Evolutionary conservation across 805 yeast genomes (phyloP), one percentile per base, ranked within the genome.

Genomic region (Wickerhamiella lipophila): DNA sequence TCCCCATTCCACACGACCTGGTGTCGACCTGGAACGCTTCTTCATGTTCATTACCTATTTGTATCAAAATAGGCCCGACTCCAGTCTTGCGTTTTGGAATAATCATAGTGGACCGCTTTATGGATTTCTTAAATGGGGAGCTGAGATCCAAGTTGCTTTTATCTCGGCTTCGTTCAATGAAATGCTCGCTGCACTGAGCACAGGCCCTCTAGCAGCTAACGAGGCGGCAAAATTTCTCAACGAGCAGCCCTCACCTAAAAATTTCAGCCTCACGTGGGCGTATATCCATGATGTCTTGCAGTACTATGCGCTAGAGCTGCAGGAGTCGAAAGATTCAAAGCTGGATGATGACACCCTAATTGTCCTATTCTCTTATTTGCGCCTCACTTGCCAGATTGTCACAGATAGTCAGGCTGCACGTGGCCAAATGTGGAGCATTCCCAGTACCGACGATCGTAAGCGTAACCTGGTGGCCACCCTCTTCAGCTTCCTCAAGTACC

Each of bases 111-210:
- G 81, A 12, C 78, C 79, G 50, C 69, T 85, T 1, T 72, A 76
- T 58, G 96, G 95, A 0, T 88, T 92, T 55, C 69, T 89, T 36
- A 76, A 76, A 49, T 92, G 97, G 97, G 94, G 94, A 0, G 71
- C 92, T 1, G 78, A 77, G 51, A 79, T 83, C 57, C 86, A 79
- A 52, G 85, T 85, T 13, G 54, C 64, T 1, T 68, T 86, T 44
- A 84, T 87, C 68, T 76, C 85, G 46, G 82, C 97, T 0, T 76
- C 94, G 0, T 86, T 81, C 58, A 78, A 88, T 54, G 71, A 85
- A 50, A 74, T 89, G 72, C 68, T 89, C 50, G 79, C 94, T 2
- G 80, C 92, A 5, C 68, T 89, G 35, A 72, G 92, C 0, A 70
- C 73, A 16, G 80, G 82, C n/a, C 67, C 71, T 1, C 71, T 71